These are phyloP conservation scores for Candida pseudoviswanathii DNA, from an alignment of 1,139 yeast species.

Conservation along the genomic window DNA sequence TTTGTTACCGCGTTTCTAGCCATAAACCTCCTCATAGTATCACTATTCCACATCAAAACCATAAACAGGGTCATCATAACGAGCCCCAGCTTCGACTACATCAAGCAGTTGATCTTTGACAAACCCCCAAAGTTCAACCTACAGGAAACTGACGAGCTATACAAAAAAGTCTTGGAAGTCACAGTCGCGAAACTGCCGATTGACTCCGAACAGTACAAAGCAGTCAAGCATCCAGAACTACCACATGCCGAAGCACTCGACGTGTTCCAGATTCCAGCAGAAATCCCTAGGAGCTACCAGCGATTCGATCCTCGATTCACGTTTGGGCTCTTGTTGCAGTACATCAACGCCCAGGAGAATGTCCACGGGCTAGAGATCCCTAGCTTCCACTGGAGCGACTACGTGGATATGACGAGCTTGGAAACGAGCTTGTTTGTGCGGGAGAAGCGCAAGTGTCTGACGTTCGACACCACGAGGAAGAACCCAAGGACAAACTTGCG, in stretches of 20 bases:
- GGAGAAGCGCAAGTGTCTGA: conserved; percentile 23
- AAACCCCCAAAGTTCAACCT: neutral
- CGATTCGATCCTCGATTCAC: conserved; percentile 38
- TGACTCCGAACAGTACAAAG: neutral
- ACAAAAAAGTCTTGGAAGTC: conserved; percentile 1
- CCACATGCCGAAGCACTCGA: conserved; percentile 3
- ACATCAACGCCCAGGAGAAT: conserved; percentile 17
- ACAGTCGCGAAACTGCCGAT: neutral
- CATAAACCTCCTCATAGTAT: conserved; percentile 21
- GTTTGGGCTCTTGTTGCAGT: conserved; percentile 25
- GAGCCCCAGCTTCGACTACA: conserved; percentile 8
- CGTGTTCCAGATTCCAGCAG: conserved; percentile 7
- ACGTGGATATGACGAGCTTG: conserved; percentile 29
- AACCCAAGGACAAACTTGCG: conserved; percentile 19
- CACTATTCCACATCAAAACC: conserved; percentile 12
- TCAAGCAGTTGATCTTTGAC: conserved; percentile 4
- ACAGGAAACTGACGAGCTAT: neutral
- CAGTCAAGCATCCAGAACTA: neutral
- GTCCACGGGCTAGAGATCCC: conserved; percentile 19
- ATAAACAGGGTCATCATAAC: conserved; percentile 11
- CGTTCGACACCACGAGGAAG: conserved; percentile 24
- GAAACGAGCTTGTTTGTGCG: conserved; percentile 20
- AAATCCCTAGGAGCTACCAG: conserved; percentile 19
- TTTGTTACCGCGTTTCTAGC: conserved; percentile 18
- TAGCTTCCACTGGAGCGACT: conserved; percentile 42